Evolutionary conservation across 2,329 filamentous ascomycete genomes (phyloP).

Genomic region (Fusarium tricinctum): DNA sequence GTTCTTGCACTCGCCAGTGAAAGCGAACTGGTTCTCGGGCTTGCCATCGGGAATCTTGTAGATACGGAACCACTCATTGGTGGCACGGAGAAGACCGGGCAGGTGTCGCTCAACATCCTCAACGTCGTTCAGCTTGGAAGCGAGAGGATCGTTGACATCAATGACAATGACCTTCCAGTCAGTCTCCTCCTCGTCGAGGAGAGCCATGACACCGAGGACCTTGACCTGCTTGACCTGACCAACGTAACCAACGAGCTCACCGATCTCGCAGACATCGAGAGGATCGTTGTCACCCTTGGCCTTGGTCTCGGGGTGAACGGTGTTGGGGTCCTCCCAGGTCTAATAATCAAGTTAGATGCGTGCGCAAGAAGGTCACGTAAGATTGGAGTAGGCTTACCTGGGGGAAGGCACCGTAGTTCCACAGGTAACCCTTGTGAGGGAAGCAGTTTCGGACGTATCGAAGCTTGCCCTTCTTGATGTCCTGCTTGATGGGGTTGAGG

Average conservation of each 20-base stretch:
- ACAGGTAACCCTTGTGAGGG: slow-evolving; percentile 99
- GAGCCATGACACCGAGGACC: slow-evolving; percentile 98
- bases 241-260: slow-evolving; percentile 94
- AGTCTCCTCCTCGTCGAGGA: slow-evolving; percentile 99
- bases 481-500: slow-evolving; percentile 99
- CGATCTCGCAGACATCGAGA: slow-evolving; percentile 99
- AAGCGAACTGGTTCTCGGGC: slow-evolving; percentile 99
- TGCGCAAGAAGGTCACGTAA: slow-evolving; percentile 14
- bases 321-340: slow-evolving; percentile 99
- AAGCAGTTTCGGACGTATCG: slow-evolving; percentile 99
- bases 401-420: slow-evolving; percentile 99
- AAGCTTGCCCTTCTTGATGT: slow-evolving; percentile 99
- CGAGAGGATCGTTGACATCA: slow-evolving; percentile 96
- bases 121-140: slow-evolving; percentile 96
- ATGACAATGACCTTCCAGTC: slow-evolving; percentile 99
- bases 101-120: slow-evolving; percentile 99
- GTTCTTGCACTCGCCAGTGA: slow-evolving; percentile 99
- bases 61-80: slow-evolving; percentile 99
- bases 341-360: slow-evolving; percentile 56
- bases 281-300: slow-evolving; percentile 99
- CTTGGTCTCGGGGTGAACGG: slow-evolving; percentile 98
- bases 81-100: slow-evolving; percentile 94
- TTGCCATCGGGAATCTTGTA: slow-evolving; percentile 99
- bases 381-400: slow-evolving; percentile 70
- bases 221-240: slow-evolving; percentile 99